Evolutionary conservation across 2,329 filamentous ascomycete species (phyloP), one percentile per base, ranked within the genome.

Genomic region (Trichophyton benhamiae): DNA sequence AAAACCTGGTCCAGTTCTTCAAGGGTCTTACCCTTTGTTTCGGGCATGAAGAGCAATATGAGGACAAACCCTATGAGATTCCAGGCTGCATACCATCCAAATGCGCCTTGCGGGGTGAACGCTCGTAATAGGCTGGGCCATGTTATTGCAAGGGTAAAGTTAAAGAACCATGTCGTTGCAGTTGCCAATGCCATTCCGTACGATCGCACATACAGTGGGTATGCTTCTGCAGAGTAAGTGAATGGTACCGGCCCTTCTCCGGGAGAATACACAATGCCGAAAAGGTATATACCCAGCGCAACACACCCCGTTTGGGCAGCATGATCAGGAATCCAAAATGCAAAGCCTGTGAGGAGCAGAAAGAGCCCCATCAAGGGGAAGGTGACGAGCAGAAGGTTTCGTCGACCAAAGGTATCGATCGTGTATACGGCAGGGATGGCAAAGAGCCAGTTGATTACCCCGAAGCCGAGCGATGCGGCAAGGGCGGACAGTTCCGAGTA

Each of bases 371-470:
- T 87, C 17, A 87, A 72, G 0, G 85, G 85, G 67, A 87, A 86
- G 0, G 84, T 87, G 1, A 78, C 77, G 3, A 87, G 75, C 0
- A 87, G 77, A 6, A 87, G 75, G 64, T 84, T 84, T 20, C 85
- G 78, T 2, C 86, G 80, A 5, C 85, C 86, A 62, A 85, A 87
- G 0, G 81, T 86, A 67, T 88, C 85, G 64, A 87, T 87, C 4
- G 83, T 86, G 69, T 82, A 85, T 55, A 87, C 74, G 2, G 83
- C 83, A 0, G 83, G 83, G 11, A 85, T 75, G 15, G 84, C 83
- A 64, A 86, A 86, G 41, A 87, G 69, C 74, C 82, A 87, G 68
- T 87, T 87, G 67, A 87, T 79, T 58, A 85, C 74, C 0, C 83
- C 83, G 52, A 84, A 78, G 2, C 83, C 83, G 3, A 86, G 75